Evolutionary conservation across 257 asterid species (phyloP).

Genomic region (Thymus mandschuricus): DNA sequence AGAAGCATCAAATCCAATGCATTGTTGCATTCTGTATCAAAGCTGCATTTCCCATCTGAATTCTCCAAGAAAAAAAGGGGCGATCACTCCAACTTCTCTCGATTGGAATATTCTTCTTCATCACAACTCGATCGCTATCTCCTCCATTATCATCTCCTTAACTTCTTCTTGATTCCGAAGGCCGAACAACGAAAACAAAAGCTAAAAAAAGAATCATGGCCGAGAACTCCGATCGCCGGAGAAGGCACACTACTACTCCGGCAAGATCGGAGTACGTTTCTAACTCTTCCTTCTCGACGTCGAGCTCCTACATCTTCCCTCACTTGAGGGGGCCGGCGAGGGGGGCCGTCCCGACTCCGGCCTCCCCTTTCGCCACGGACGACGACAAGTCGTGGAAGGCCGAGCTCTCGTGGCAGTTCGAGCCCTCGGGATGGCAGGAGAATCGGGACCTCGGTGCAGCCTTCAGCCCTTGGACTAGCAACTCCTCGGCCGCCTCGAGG

Average conservation of each 20-base stretch:
- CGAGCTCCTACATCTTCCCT: constrained; percentile 44
- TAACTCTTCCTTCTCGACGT: constrained; percentile 52
- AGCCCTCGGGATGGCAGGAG: constrained; percentile 64
- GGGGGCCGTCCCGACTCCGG: constrained; percentile 45
- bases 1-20: constrained; percentile 28
- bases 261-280: constrained; percentile 41
- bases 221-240: constrained; percentile 34
- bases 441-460: constrained; percentile 61
- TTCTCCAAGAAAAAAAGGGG: constrained; percentile 21
- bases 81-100: constrained; percentile 33
- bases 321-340: constrained; percentile 24
- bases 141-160: not conserved
- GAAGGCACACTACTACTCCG: constrained; percentile 56
- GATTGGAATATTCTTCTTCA: constrained; percentile 13
- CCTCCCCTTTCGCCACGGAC: constrained; percentile 67
- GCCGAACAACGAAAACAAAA: too few species aligned
- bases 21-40: constrained; percentile 9
- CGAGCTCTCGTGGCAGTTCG: constrained; percentile 75
- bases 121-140: not conserved
- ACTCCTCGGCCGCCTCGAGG: constrained; percentile 31
- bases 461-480: constrained; percentile 58
- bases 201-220: constrained; percentile 35
- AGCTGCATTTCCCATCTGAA: constrained; percentile 13
- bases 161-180: not conserved
- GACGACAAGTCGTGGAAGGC: constrained; percentile 70